Conservation (phyloP, 306 rosid genomes). For the Trifolium pratense region DNA sequence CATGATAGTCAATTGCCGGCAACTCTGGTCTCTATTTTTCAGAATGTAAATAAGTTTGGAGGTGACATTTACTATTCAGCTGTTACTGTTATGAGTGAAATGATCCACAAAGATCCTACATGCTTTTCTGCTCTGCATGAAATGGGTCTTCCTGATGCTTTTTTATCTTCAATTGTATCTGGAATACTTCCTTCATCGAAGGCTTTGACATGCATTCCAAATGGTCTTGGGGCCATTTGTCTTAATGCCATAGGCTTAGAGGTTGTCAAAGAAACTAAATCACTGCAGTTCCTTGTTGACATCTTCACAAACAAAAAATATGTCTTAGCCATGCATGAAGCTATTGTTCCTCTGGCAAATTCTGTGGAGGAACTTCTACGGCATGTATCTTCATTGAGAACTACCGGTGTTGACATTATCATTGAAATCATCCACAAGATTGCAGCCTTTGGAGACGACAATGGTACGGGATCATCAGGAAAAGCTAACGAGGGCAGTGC, state of each 20-base stretch:
- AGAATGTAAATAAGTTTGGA: slow-evolving; percentile 81
- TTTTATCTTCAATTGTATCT: slow-evolving; percentile 79
- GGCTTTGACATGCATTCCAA: slow-evolving; percentile 90
- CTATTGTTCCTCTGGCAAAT: slow-evolving; percentile 90
- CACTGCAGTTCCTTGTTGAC: slow-evolving; percentile 80
- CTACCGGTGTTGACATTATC: slow-evolving; percentile 86
- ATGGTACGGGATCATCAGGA: slow-evolving; percentile 57
- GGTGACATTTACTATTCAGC: slow-evolving; percentile 98
- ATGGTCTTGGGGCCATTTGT: slow-evolving; percentile 96
- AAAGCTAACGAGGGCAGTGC: slow-evolving; percentile 67
- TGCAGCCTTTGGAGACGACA: slow-evolving; percentile 65
- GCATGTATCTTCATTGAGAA: slow-evolving; percentile 85
- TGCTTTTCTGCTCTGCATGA: slow-evolving; percentile 82
- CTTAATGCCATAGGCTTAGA: slow-evolving; percentile 91
- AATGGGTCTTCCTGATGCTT: slow-evolving; percentile 92
- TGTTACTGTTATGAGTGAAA: slow-evolving; percentile 96
- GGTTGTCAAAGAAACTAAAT: slow-evolving; percentile 74
- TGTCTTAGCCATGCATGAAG: slow-evolving; percentile 85
- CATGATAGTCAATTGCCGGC: slow-evolving; percentile 77
- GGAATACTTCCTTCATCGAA: slow-evolving; percentile 90
- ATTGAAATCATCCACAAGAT: slow-evolving; percentile 77
- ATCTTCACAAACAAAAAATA: slow-evolving; percentile 85
- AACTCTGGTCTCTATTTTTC: slow-evolving; percentile 69
- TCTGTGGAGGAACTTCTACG: slow-evolving; percentile 97
- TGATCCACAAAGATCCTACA: slow-evolving; percentile 96